phyloP scores from a whole-genome alignment of 73 alveolate species.

The Paramecium sexaurelia region DNA sequence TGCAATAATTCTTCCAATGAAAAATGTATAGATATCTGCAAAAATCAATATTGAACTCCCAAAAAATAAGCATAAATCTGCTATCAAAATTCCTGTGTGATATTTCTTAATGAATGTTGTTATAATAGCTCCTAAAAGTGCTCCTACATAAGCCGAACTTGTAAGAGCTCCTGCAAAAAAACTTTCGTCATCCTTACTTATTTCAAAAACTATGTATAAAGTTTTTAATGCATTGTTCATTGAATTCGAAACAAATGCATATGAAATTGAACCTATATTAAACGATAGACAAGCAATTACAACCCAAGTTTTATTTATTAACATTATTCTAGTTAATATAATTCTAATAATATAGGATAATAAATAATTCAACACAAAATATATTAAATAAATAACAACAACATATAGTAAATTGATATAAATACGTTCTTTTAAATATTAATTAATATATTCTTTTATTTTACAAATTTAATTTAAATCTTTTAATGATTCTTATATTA shows the following conservation, averaged over 20 bases:
- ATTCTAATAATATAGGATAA: neutral
- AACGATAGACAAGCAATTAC: neutral
- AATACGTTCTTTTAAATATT: too few relatives aligned
- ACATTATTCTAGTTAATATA: neutral
- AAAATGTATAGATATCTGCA: neutral
- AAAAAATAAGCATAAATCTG: neutral
- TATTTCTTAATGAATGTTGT: neutral
- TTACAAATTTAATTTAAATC: too few relatives aligned
- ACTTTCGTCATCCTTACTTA: neutral
- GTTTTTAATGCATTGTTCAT: conserved; percentile 16
- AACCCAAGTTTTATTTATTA: neutral
- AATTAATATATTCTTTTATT: too few relatives aligned
- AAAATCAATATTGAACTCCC: neutral
- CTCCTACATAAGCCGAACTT: conserved; percentile 31
- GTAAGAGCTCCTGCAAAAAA: neutral
- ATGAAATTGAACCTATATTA: neutral
- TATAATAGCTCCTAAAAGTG: too few relatives aligned
- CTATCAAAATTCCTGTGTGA: neutral
- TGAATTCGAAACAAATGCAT: conserved; percentile 25
- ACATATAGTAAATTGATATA: too few relatives aligned
- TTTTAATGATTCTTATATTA: too few relatives aligned
- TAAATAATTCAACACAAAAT: too few relatives aligned
- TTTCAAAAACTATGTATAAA: neutral
- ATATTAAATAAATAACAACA: too few relatives aligned
- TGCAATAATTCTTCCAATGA: neutral